Base-by-base conservation (phyloP, 345 rosid genomes). In the Raphanus raphanistrum region DNA sequence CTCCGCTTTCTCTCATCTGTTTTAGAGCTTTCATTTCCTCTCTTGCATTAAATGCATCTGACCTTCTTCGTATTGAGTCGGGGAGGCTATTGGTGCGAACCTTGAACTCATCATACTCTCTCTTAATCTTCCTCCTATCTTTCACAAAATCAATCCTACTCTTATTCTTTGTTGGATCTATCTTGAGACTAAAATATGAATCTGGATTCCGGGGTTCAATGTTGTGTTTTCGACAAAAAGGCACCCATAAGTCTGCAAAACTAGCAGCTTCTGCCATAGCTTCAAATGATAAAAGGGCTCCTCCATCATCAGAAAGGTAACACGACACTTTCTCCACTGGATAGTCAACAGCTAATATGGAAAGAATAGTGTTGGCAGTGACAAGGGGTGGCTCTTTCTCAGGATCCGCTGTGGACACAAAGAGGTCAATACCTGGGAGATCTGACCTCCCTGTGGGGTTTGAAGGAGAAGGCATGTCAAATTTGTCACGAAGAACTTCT, bases 361-460 rank as follows among this genome's bases (percentile, higher is more conserved):
- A 91, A 57, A 89, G 87, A 41, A 89, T 85, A 38, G 97, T 89
- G 82, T 89, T 91, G 81, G 94, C 86, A 35, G 94, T 91, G 70
- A 91, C 94, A 35, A 91, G 80, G 57, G 97, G 94, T 0, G 97
- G 97, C 32, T 91, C 97, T 68, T 89, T 89, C 74, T 91, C 97
- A 32, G 97, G 91, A 69, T 91, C 94, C 21, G 92, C 97, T 9
- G 90, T 91, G 70, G 92, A 91, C 55, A 89, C 97, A 73, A 89
- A 91, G 10, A 91, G 87, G 70, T 89, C 97, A 13, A 89, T 83
- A 4, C 94, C 94, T 0, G 91, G 91, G 79, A 91, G 92, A 77
- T 91, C 97, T 10, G 91, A 91, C 45, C 92, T 52, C 57, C 58
- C 58, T 52, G 58, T 52, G 58, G 58, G 58, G 58, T 52, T 52